These are phyloP conservation scores for Exophiala sideris DNA, from an alignment of 2,329 filamentous ascomycete genomes.

Conservation along the genomic window DNA sequence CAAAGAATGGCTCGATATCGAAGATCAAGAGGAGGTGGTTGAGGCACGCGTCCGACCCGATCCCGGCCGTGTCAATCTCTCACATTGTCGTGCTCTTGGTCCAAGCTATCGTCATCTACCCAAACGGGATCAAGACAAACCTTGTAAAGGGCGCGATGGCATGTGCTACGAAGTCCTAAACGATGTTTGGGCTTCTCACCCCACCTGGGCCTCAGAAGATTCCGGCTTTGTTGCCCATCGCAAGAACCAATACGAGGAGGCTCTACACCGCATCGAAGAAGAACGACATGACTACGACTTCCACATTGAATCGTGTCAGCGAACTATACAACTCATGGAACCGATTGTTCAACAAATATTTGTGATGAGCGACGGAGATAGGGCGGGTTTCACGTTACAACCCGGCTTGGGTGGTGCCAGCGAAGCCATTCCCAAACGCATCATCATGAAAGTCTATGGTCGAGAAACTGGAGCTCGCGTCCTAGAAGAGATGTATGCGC, in stretches of 20 bases:
- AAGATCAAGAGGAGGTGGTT: slow-evolving; percentile 71
- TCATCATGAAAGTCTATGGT: slow-evolving; percentile 96
- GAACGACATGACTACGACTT: slow-evolving; percentile 98
- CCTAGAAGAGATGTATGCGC: slow-evolving; percentile 78
- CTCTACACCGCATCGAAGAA: slow-evolving; percentile 92
- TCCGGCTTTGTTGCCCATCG: slow-evolving; percentile 95
- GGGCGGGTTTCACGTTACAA: slow-evolving; percentile 73
- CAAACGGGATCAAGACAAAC: slow-evolving; percentile 83
- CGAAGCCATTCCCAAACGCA: slow-evolving; percentile 93
- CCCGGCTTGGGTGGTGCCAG: slow-evolving; percentile 85
- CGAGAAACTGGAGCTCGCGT: slow-evolving; percentile 78
- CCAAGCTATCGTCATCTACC: slow-evolving; percentile 93
- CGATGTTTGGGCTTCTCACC: slow-evolving; percentile 97
- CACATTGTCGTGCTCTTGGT: slow-evolving; percentile 91
- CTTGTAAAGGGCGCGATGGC: slow-evolving; percentile 90
- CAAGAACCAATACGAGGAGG: slow-evolving; percentile 94
- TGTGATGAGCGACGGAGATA: slow-evolving; percentile 70
- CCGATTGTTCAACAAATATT: slow-evolving; percentile 89
- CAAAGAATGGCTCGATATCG: slow-evolving; percentile 75
- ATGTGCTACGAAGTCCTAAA: slow-evolving; percentile 92
- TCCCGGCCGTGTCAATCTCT: slow-evolving; percentile 79
- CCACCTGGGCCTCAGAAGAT: slow-evolving; percentile 97
- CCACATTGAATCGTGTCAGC: slow-evolving; percentile 91
- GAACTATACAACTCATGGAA: slow-evolving; percentile 93
- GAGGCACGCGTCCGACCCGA: slow-evolving; percentile 75